Percentiles rank a stretch among this genome's conserved stretches.
These are phyloP conservation scores for Chalciporus sp. DNA, from an alignment of 1,284 basidiomycete genomes.

Conservation along the genomic window DNA sequence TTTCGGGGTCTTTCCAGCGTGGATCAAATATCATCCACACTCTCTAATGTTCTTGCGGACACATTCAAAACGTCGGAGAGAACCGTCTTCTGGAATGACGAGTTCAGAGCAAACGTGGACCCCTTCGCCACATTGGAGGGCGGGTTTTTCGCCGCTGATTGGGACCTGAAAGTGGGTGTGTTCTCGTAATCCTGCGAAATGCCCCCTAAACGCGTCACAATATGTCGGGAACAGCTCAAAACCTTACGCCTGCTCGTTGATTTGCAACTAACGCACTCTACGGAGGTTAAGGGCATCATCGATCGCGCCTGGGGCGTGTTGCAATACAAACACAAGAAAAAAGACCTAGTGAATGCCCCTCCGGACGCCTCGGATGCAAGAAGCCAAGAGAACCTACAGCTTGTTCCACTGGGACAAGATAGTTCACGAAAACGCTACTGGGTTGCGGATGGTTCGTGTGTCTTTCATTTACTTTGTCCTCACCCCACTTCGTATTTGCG, in stretches of 20 bases:
- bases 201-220: constrained; percentile 35
- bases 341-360: constrained; percentile 54
- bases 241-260: constrained; percentile 79
- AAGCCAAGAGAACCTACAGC: constrained; percentile 62
- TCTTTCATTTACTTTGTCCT: constrained; percentile 40
- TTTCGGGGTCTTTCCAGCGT: constrained; percentile 48
- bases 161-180: constrained; percentile 73
- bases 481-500: constrained; percentile 58
- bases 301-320: constrained; percentile 83
- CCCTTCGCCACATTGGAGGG: constrained; percentile 64
- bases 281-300: constrained; percentile 67
- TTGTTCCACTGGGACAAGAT: constrained; percentile 75
- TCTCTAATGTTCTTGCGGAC: constrained; percentile 66
- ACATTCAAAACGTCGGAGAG: constrained; percentile 71
- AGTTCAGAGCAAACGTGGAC: constrained; percentile 63
- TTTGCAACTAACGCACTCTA: constrained; percentile 68
- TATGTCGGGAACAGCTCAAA: constrained; percentile 58
- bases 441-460: constrained; percentile 79
- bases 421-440: constrained; percentile 72
- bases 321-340: constrained; percentile 81
- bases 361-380: constrained; percentile 59
- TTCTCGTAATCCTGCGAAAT: constrained; percentile 25
- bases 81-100: constrained; percentile 77
- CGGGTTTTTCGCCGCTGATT: constrained; percentile 72
- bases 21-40: constrained; percentile 75